Evolutionary conservation across 2,329 filamentous ascomycete genomes (phyloP).

Genomic region (Albophoma yamanashiensis): DNA sequence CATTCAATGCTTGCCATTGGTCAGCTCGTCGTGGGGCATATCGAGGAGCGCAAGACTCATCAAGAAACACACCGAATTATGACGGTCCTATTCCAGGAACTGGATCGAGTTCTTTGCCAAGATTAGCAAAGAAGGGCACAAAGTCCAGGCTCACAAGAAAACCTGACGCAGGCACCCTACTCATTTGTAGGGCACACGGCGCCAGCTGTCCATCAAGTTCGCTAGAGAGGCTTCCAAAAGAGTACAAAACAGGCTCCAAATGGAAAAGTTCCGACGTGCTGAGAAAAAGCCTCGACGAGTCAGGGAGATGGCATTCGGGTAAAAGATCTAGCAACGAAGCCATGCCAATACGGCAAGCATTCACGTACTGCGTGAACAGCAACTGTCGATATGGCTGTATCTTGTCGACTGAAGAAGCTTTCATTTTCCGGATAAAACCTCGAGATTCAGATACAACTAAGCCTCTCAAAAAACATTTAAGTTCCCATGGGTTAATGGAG

Average conservation of each 20-base stretch:
- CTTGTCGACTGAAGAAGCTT: background rate
- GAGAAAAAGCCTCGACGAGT: too few relatives aligned
- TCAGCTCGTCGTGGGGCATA: background rate
- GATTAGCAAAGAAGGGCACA: too few relatives aligned
- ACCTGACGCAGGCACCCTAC: background rate
- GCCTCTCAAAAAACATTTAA: background rate
- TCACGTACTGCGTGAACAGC: background rate
- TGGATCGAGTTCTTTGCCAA: background rate
- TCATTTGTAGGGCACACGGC: background rate
- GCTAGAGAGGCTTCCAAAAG: background rate
- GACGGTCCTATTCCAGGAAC: background rate
- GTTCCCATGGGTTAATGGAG: background rate
- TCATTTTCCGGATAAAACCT: background rate
- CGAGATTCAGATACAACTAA: background rate
- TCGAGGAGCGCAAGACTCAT: background rate
- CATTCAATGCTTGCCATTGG: background rate
- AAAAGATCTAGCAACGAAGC: background rate
- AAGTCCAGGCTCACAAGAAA: too few relatives aligned
- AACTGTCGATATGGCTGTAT: background rate
- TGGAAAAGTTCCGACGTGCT: background rate
- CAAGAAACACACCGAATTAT: background rate
- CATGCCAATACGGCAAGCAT: background rate
- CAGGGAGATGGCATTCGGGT: background rate
- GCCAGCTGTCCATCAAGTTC: background rate
- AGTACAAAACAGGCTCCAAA: background rate